phyloP scores from a whole-genome alignment of 306 rosid genomes.

The Macrotyloma uniflorum region DNA sequence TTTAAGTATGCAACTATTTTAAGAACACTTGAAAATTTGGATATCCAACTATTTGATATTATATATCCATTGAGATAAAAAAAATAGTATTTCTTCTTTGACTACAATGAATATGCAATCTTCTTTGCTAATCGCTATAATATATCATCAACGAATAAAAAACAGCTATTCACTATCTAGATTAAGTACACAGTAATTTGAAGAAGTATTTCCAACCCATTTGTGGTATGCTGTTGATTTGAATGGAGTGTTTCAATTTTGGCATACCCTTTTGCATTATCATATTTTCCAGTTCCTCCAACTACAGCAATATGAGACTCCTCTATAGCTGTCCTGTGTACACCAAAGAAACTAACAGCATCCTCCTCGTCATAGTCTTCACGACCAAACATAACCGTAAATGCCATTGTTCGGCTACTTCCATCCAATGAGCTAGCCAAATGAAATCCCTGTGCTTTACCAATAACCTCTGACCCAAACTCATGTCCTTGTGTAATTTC shows the following conservation, averaged over 20 bases:
- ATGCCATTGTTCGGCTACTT: conserved; percentile 53
- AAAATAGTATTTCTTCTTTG: neutral
- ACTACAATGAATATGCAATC: neutral
- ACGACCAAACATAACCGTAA: conserved; percentile 27
- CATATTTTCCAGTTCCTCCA: conserved; percentile 51
- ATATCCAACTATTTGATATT: too few relatives aligned
- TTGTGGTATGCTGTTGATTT: conserved; percentile 8
- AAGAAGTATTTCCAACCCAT: conserved; percentile 41
- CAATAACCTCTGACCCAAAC: conserved; percentile 34
- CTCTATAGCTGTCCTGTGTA: conserved; percentile 34
- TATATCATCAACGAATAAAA: too few relatives aligned
- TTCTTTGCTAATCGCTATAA: neutral
- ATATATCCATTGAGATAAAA: neutral
- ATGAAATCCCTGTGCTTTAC: conserved; percentile 53
- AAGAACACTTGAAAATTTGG: too few relatives aligned
- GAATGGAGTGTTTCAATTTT: conserved; percentile 35
- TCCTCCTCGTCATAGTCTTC: conserved; percentile 27
- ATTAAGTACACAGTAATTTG: conserved; percentile 38
- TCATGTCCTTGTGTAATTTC: conserved; percentile 44
- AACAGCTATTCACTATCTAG: neutral
- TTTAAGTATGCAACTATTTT: too few relatives aligned
- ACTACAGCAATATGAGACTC: conserved; percentile 48
- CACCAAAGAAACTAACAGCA: conserved; percentile 48
- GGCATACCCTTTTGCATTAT: conserved; percentile 45
- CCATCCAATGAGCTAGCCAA: conserved; percentile 53